Evolutionary conservation across 768 basidiomycete species (phyloP).

Genomic region (Leccinum longicurvipes): DNA sequence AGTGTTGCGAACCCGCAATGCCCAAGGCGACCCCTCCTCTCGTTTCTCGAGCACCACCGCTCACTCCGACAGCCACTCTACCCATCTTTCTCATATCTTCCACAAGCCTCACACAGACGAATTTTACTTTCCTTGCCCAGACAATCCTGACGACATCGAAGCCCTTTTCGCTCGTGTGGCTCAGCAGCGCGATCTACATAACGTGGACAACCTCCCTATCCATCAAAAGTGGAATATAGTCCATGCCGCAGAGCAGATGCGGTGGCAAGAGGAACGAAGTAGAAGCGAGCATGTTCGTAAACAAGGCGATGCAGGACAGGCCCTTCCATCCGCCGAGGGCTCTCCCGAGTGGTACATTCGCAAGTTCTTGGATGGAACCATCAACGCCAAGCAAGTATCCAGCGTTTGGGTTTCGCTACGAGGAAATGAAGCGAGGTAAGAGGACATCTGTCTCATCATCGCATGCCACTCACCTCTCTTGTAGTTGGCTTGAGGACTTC

Average conservation of each 20-base stretch:
- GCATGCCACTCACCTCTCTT: conserved; percentile 16
- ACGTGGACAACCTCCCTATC: conserved; percentile 56
- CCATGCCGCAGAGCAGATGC: conserved; percentile 73
- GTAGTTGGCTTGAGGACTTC: conserved; percentile 79
- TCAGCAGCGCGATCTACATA: conserved; percentile 62
- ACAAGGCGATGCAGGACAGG: conserved; percentile 56
- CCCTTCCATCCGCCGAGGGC: conserved; percentile 53
- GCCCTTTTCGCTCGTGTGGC: conserved; percentile 75
- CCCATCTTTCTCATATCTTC: conserved; percentile 48
- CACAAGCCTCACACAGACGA: conserved; percentile 51
- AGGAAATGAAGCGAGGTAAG: conserved; percentile 76
- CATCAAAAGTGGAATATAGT: conserved; percentile 95
- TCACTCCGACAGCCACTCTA: conserved; percentile 47
- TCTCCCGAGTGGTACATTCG: conserved; percentile 92
- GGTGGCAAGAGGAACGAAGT: conserved; percentile 71
- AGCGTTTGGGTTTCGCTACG: conserved; percentile 75
- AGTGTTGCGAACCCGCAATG: conserved; percentile 50
- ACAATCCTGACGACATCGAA: conserved; percentile 74
- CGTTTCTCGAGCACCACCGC: conserved; percentile 47
- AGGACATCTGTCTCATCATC: conserved; percentile 4
- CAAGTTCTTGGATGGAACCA: conserved; percentile 83
- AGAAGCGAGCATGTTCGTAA: conserved; percentile 60
- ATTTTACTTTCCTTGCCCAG: conserved; percentile 77
- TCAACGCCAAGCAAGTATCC: conserved; percentile 76
- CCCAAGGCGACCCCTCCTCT: conserved; percentile 57